Conservation (phyloP, 1,284 basidiomycete genomes). For the Bjerkandera adusta region DNA sequence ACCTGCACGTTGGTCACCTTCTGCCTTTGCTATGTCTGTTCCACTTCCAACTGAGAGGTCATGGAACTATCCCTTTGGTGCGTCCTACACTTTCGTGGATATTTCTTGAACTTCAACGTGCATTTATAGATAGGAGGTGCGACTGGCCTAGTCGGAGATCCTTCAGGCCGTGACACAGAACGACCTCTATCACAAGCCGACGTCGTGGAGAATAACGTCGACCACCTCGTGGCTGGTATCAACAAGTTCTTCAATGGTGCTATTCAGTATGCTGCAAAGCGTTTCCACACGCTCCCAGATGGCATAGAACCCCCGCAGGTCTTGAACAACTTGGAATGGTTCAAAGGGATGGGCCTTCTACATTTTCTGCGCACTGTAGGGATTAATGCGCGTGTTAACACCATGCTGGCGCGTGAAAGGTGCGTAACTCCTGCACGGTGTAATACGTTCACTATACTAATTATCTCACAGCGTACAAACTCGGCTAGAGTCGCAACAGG, state of each 20-base stretch:
- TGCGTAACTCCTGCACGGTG: constrained; percentile 38
- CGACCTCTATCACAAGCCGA: constrained; percentile 65
- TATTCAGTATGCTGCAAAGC: constrained; percentile 52
- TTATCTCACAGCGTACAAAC: constrained; percentile 68
- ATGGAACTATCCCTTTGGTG: constrained; percentile 73
- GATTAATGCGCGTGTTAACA: constrained; percentile 78
- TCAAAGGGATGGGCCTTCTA: constrained; percentile 69
- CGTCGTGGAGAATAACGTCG: constrained; percentile 69
- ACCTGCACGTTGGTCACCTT: constrained; percentile 93
- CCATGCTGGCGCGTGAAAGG: constrained; percentile 93
- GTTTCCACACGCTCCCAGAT: constrained; percentile 22
- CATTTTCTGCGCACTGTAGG: constrained; percentile 88
- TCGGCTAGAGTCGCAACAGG: constrained; percentile 75
- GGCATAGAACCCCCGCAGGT: constrained; percentile 41
- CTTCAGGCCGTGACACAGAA: constrained; percentile 87
- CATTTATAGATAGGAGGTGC: constrained; percentile 85
- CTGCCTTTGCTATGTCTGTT: constrained; percentile 84
- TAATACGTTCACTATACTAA: constrained; percentile 2
- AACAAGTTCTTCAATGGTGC: constrained; percentile 73
- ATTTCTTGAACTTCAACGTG: neutral
- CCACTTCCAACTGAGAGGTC: constrained; percentile 85
- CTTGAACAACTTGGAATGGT: constrained; percentile 88
- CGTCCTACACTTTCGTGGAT: too few species aligned
- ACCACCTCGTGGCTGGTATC: constrained; percentile 64
- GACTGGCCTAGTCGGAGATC: constrained; percentile 96